These are phyloP conservation scores for Spathaspora gorwiae DNA, from an alignment of 805 yeast species.

Conservation along the genomic window DNA sequence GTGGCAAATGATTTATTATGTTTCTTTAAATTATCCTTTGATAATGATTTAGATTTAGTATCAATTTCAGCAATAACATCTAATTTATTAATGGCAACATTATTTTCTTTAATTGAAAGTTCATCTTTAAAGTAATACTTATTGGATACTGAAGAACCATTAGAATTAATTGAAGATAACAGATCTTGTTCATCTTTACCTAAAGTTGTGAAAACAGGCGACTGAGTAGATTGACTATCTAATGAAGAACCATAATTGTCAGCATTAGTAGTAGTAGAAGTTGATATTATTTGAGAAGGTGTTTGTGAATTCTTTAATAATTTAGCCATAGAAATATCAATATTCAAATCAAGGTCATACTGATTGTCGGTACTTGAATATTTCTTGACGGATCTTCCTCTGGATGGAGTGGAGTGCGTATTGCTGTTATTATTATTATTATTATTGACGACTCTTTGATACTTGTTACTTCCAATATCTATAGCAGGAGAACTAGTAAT, in stretches of 20 bases:
- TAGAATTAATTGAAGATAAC: slow-evolving; percentile 33
- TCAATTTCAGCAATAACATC: slow-evolving; percentile 30
- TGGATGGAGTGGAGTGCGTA: background rate
- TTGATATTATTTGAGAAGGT: background rate
- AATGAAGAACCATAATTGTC: slow-evolving; percentile 1
- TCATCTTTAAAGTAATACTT: slow-evolving; percentile 5
- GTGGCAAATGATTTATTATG: background rate
- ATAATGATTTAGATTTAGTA: background rate
- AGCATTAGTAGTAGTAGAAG: slow-evolving; percentile 40
- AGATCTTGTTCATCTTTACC: slow-evolving; percentile 30
- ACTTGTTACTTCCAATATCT: slow-evolving; percentile 5
- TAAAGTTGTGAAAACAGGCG: slow-evolving; percentile 33
- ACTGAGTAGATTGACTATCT: slow-evolving; percentile 21
- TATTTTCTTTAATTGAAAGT: background rate
- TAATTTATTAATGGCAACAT: slow-evolving; percentile 10
- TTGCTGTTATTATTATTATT: slow-evolving; percentile 1
- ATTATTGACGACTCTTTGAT: background rate
- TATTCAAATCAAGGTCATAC: slow-evolving; percentile 34
- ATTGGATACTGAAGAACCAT: slow-evolving; percentile 8
- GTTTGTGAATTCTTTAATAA: slow-evolving; percentile 17
- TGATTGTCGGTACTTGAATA: slow-evolving; percentile 2
- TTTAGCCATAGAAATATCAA: slow-evolving; percentile 44
- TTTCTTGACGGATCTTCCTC: background rate
- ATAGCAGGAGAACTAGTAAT: slow-evolving; percentile 4
- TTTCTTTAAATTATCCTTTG: slow-evolving; percentile 7